Percentiles rank a stretch among this genome's conserved stretches.
These are phyloP conservation scores for Candida dubliniensis DNA, from an alignment of 1,139 yeast genomes.

Conservation along the genomic window DNA sequence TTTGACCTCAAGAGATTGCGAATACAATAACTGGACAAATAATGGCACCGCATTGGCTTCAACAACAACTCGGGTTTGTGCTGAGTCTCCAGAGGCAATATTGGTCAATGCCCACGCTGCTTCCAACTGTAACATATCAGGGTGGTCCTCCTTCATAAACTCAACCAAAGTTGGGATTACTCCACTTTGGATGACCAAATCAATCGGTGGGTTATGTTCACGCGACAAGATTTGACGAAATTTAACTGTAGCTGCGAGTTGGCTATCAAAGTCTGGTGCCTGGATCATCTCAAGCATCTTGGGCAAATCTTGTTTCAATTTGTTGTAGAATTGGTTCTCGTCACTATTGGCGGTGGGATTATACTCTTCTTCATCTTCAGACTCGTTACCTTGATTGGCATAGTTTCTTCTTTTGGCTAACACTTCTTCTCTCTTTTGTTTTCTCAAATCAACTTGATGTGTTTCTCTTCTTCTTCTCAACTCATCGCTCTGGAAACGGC, in stretches of 20 bases:
- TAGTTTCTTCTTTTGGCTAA: conserved; percentile 90
- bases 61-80: conserved; percentile 87
- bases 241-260: conserved; percentile 85
- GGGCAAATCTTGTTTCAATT: conserved; percentile 77
- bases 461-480: conserved; percentile 97
- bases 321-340: conserved; percentile 52
- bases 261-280: conserved; percentile 75
- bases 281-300: conserved; percentile 79
- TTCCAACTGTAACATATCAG: conserved; percentile 89
- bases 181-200: conserved; percentile 87
- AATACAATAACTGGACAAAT: conserved; percentile 77
- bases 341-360: conserved; percentile 37
- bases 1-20: conserved; percentile 85
- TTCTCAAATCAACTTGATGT: conserved; percentile 94
- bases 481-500: conserved; percentile 93
- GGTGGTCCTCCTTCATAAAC: conserved; percentile 76
- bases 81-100: conserved; percentile 93
- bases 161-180: conserved; percentile 89
- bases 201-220: conserved; percentile 97
- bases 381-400: conserved; percentile 40
- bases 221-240: conserved; percentile 92
- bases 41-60: conserved; percentile 92
- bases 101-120: conserved; percentile 99
- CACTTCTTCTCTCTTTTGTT: conserved; percentile 94
- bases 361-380: conserved; percentile 48